Base-by-base conservation (phyloP, 2,329 filamentous ascomycete species). In the Fusarium sp. region DNA sequence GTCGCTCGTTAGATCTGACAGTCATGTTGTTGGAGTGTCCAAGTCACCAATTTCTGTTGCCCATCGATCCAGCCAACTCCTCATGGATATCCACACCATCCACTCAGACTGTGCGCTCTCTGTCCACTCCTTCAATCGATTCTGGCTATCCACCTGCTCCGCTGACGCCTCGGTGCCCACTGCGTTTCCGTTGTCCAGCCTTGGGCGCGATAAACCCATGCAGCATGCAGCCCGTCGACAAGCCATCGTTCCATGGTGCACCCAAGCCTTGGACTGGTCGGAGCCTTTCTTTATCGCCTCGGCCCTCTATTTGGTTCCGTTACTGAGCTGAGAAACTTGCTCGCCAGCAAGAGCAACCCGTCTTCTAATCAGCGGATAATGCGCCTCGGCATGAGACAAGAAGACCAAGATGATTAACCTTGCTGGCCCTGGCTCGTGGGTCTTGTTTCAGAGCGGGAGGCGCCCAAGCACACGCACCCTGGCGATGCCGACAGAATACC, bases 91-190 rank as follows among this genome's bases (percentile, higher is more conserved):
- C 60, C 60, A 68, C 57, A 62, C 65, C 60, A 56, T 57, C 48
- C 54, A 58, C 65, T 50, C 71, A 66, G 18, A 60, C 60, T 52
- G 18, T 37, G 41, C 58, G 14, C 58, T 54, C 31, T 29, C 48
- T 52, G 43, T 41, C 59, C 57, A 69, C 62, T 72, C 45, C 48
- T 52, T 58, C 41, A 67, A 63, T 59, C 56, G 52, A 56, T 64
- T 69, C 63, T 56, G 50, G 37, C 39, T 72, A 71, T 69, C 70
- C 67, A 71, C 68, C 65, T 62, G 41, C 65, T 71, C 69, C 64
- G 52, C 56, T 63, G 65, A 54, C 67, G 37, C 67, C 57, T 60
- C 39, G 50, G 58, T 69, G 48, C 67, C 64, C 70, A 76, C 65
- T 68, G 33, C 50, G 57, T 67, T 61, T 67, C 61, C 20, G 50